Conservation (phyloP, 176 grass and related monocot genomes). For the Oropetium thomaeum region DNA sequence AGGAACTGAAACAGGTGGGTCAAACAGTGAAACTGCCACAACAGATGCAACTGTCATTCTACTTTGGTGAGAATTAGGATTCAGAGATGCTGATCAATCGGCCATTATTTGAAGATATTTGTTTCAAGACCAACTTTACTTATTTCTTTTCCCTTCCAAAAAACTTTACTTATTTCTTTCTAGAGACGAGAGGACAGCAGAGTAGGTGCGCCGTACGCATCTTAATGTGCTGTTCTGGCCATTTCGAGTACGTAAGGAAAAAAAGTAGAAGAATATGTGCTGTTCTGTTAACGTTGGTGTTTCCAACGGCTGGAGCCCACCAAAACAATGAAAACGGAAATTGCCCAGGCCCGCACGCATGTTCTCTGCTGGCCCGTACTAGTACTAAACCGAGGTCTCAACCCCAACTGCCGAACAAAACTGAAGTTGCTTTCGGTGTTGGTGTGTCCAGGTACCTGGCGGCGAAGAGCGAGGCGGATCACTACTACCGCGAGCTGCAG, state of each 20-base stretch:
- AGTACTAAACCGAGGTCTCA: background rate
- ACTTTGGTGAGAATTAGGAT: background rate
- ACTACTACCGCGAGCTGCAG: slow-evolving; percentile 77
- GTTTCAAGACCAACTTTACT: no score
- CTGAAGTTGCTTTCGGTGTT: background rate
- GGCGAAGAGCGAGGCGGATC: slow-evolving; percentile 91
- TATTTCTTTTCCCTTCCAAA: no score
- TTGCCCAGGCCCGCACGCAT: background rate
- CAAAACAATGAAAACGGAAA: background rate
- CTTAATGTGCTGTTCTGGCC: background rate
- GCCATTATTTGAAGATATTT: no score
- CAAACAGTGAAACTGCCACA: background rate
- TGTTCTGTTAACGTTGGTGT: no score
- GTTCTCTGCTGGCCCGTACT: background rate
- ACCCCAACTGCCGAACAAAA: background rate
- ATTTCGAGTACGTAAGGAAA: no score
- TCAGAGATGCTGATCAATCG: no score
- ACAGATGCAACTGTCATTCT: background rate
- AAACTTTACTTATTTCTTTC: no score
- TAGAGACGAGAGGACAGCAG: background rate
- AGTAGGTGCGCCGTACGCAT: no score
- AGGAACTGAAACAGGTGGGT: background rate
- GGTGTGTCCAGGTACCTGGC: slow-evolving; percentile 71
- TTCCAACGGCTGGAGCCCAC: background rate
- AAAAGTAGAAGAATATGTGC: no score